These are phyloP conservation scores for Arabidopsis thaliana DNA, from an alignment of 345 rosid species.

Conservation along the genomic window DNA sequence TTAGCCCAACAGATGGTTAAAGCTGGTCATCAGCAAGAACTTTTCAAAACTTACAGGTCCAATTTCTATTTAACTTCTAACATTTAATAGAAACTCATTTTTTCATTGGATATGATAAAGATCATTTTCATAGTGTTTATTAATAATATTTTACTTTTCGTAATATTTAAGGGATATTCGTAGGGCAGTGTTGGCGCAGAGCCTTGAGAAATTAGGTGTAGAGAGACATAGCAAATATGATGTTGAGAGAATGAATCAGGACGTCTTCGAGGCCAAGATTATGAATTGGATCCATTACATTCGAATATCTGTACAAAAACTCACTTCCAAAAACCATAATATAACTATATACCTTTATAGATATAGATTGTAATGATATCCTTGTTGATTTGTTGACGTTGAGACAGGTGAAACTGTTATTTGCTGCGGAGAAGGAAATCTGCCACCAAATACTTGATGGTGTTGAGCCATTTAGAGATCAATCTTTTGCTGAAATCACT, in stretches of 20 bases:
- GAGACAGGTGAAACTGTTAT: slow-evolving; percentile 81
- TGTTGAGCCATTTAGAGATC: slow-evolving; percentile 69
- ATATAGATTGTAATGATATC: too few species aligned
- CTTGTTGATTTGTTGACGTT: slow-evolving; percentile 28
- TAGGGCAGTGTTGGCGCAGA: slow-evolving; percentile 81
- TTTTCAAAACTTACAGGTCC: slow-evolving; percentile 73
- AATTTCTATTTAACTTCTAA: neutral
- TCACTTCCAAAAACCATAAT: slow-evolving; percentile 3
- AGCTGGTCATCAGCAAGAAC: slow-evolving; percentile 90
- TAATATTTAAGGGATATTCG: slow-evolving; percentile 68
- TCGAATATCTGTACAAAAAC: slow-evolving; percentile 76
- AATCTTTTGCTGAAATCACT: slow-evolving; percentile 83
- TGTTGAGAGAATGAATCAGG: slow-evolving; percentile 96
- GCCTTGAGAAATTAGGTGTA: slow-evolving; percentile 86
- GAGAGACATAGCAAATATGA: slow-evolving; percentile 92
- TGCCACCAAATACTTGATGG: slow-evolving; percentile 84
- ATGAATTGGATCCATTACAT: slow-evolving; percentile 93
- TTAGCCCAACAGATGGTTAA: slow-evolving; percentile 76
- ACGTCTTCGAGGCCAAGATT: slow-evolving; percentile 89
- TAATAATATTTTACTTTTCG: neutral
- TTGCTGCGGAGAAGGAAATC: slow-evolving; percentile 76
- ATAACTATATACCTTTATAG: too few species aligned
- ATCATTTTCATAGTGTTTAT: neutral
- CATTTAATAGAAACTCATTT: too few species aligned
- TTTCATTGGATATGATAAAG: neutral